Percentiles rank a stretch among this genome's conserved stretches.
These are phyloP conservation scores for Zoysia matrella DNA, from an alignment of 202 grass and related monocot genomes.

Conservation along the genomic window DNA sequence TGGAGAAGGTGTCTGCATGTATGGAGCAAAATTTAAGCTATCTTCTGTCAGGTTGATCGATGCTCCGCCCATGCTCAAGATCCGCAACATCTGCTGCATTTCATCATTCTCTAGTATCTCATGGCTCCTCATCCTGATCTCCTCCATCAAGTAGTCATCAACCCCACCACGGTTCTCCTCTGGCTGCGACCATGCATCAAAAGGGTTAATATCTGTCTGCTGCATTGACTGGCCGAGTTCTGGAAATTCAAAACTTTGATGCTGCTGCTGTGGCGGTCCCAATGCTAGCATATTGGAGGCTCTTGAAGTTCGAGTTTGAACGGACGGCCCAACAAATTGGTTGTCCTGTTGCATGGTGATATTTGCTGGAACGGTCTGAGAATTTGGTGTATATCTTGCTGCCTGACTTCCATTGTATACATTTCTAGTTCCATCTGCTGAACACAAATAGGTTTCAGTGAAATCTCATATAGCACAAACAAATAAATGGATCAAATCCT, in stretches of 20 bases:
- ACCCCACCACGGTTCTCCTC: slow-evolving; percentile 21
- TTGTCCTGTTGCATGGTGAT: slow-evolving; percentile 60
- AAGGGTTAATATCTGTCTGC: slow-evolving; percentile 42
- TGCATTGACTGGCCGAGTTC: slow-evolving; percentile 51
- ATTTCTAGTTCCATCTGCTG: too few species aligned
- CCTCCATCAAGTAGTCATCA: too few species aligned
- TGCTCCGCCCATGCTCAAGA: slow-evolving; percentile 53
- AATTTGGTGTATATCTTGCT: slow-evolving; percentile 50
- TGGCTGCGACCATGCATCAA: slow-evolving; percentile 50
- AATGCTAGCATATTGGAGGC: slow-evolving; percentile 66
- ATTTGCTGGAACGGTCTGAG: slow-evolving; percentile 53
- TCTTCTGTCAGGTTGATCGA: slow-evolving; percentile 50
- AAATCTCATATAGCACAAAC: background rate
- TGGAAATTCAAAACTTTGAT: background rate
- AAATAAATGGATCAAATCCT: background rate
- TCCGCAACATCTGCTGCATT: slow-evolving; percentile 55
- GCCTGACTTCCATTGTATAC: slow-evolving; percentile 40
- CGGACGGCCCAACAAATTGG: slow-evolving; percentile 56
- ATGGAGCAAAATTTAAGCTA: slow-evolving; percentile 51
- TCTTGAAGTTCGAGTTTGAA: slow-evolving; percentile 49
- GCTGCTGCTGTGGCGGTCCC: slow-evolving; percentile 54
- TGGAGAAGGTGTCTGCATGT: slow-evolving; percentile 51
- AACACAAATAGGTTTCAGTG: slow-evolving; percentile 15
- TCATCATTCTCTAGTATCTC: too few species aligned
- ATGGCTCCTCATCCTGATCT: too few species aligned